phyloP scores from a whole-genome alignment of 2,329 filamentous ascomycete genomes.

The Fusarium annulatum region DNA sequence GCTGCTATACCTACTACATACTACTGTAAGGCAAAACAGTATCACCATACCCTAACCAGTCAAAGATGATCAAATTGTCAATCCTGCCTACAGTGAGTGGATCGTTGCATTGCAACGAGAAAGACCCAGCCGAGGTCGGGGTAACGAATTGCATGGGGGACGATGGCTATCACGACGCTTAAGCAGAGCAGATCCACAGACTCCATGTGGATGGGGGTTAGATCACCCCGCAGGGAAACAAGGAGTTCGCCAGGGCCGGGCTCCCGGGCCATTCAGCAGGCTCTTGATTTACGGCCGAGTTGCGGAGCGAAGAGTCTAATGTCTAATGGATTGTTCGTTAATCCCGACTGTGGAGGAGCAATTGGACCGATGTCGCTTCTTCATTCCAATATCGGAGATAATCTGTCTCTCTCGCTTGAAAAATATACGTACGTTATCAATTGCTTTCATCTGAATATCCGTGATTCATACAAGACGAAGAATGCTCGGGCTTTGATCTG shows the following conservation, averaged over 20 bases:
- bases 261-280: not conserved
- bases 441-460: not conserved
- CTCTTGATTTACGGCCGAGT: constrained; percentile 28
- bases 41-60: not conserved
- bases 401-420: constrained; percentile 5
- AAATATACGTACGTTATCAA: not conserved
- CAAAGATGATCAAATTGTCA: constrained; percentile 18
- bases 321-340: constrained; percentile 8
- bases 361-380: constrained; percentile 34
- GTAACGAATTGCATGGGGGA: constrained; percentile 7
- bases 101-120: not conserved
- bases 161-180: constrained; percentile 11
- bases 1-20: not conserved
- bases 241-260: constrained; percentile 23
- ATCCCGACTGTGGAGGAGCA: not conserved
- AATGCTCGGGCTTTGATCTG: not conserved
- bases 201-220: constrained; percentile 8
- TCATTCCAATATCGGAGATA: constrained; percentile 19
- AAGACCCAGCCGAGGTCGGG: constrained; percentile 37
- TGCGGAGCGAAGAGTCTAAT: constrained; percentile 11
- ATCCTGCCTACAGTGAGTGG: constrained; percentile 14
- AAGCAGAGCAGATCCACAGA: constrained; percentile 7
- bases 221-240: constrained; percentile 27
- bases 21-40: not conserved
- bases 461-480: not conserved